Conservation (phyloP, 768 basidiomycete species). For the Lactifluus subvellereus region DNA sequence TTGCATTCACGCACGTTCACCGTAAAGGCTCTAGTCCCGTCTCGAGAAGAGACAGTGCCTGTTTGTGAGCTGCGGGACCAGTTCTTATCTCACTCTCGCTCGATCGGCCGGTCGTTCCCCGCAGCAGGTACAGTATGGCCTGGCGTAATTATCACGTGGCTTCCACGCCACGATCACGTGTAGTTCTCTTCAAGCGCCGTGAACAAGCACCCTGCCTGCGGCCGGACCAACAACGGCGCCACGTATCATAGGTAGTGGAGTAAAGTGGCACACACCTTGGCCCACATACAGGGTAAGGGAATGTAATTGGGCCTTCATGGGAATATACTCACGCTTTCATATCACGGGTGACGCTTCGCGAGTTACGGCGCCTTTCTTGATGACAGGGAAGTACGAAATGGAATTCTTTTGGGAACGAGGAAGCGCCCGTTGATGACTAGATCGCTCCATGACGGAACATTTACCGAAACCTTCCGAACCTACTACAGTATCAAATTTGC, state of each 20-base stretch:
- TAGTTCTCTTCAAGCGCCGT: not conserved
- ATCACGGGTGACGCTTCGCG: not conserved
- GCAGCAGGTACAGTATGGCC: not conserved
- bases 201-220: not conserved
- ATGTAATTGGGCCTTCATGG: not conserved
- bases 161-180: constrained; percentile 1
- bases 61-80: not conserved
- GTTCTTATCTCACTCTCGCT: not conserved
- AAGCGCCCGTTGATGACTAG: not conserved
- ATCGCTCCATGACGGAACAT: not conserved
- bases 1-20: constrained; percentile 1
- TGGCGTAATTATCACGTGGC: not conserved
- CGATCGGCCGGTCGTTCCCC: not conserved
- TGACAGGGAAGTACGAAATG: not conserved
- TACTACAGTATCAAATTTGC: not conserved
- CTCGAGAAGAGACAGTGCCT: constrained; percentile 1
- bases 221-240: not conserved
- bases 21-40: not conserved
- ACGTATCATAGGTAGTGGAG: not conserved
- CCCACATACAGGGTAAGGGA: not conserved
- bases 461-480: not conserved
- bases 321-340: constrained; percentile 8
- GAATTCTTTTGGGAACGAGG: constrained; percentile 8
- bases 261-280: no score
- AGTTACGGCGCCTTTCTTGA: not conserved